Conservation (phyloP, 2,329 filamentous ascomycete genomes). For the Penicillium vulpinum region DNA sequence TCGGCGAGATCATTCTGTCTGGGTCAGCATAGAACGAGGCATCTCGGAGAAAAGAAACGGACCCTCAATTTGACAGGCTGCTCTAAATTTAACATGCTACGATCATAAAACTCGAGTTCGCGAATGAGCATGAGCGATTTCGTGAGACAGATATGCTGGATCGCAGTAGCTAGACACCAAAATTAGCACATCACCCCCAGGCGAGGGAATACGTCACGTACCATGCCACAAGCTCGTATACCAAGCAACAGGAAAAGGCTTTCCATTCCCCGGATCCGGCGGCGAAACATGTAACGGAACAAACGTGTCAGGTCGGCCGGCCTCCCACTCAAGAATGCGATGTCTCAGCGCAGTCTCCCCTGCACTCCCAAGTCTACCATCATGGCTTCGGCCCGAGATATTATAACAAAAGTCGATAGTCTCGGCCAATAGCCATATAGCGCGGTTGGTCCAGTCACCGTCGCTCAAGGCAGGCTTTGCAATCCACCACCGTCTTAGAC, state of each 20-base stretch:
- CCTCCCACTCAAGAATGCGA: constrained; percentile 33
- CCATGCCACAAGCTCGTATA: constrained; percentile 36
- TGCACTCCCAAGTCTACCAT: constrained; percentile 15
- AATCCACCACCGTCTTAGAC: constrained; percentile 30
- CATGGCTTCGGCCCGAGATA: constrained; percentile 20
- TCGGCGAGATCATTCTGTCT: constrained; percentile 26
- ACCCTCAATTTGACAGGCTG: constrained; percentile 28
- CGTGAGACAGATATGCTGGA: constrained; percentile 37
- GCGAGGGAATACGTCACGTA: constrained; percentile 11
- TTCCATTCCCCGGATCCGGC: constrained; percentile 26
- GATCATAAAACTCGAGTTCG: constrained; percentile 20
- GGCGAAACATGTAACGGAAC: constrained; percentile 33
- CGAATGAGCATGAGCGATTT: constrained; percentile 33
- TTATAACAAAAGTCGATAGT: constrained; percentile 37
- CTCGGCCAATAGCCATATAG: constrained; percentile 37
- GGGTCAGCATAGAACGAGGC: neutral
- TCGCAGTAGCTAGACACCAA: constrained; percentile 30
- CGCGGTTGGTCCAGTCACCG: constrained; percentile 36
- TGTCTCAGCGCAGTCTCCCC: constrained; percentile 24
- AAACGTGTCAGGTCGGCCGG: constrained; percentile 28
- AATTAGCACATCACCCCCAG: neutral
- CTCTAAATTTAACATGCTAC: constrained; percentile 11
- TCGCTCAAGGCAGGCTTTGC: constrained; percentile 26
- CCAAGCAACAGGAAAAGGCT: constrained; percentile 37
- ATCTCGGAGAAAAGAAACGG: neutral